phyloP scores from a whole-genome alignment of 23 red algal genomes.

The Cyanidioschyzon merolae region DNA sequence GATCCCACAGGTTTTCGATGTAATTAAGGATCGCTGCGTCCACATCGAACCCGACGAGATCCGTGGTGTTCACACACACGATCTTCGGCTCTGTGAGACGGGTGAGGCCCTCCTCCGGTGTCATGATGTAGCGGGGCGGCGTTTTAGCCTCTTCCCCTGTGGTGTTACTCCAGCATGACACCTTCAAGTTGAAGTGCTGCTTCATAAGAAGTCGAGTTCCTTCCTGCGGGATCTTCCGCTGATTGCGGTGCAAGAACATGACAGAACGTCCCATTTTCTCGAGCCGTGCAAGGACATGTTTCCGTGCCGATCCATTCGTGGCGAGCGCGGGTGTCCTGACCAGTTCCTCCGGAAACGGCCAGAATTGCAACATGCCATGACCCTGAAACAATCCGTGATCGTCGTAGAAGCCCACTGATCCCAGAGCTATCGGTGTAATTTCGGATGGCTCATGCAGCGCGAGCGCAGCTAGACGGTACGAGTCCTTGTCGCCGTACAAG shows the following conservation, averaged over 20 bases:
- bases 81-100: background rate
- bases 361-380: slow-evolving; percentile 10
- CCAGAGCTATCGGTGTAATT: background rate
- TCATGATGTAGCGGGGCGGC: background rate
- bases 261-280: background rate
- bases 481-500: slow-evolving; percentile 17
- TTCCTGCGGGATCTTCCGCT: background rate
- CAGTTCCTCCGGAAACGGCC: background rate
- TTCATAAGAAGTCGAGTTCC: background rate
- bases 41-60: background rate
- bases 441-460: background rate
- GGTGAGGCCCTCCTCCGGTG: background rate
- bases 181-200: background rate
- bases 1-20: background rate
- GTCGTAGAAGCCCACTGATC: background rate
- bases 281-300: background rate
- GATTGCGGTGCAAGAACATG: slow-evolving; percentile 4
- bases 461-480: background rate
- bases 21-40: background rate
- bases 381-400: background rate
- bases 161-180: background rate
- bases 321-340: background rate
- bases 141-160: background rate
- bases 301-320: background rate
- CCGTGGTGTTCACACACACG: background rate